Evolutionary conservation across 75 land plant species (phyloP), one percentile per base, ranked within the genome.

Genomic region (Cupressus sempervirens): DNA sequence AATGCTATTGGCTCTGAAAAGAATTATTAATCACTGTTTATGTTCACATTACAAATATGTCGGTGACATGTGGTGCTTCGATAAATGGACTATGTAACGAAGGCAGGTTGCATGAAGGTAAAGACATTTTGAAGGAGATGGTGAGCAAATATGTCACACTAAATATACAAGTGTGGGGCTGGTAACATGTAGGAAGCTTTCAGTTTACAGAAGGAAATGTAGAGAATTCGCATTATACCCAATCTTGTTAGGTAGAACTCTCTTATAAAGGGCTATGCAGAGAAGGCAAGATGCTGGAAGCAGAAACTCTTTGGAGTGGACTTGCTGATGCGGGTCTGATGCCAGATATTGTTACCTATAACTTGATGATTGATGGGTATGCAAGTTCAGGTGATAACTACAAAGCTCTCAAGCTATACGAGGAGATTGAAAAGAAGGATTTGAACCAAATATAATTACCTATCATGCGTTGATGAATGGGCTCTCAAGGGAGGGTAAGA

Each of bases 301-400:
- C 93, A 34, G 87, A 89, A 45, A 84, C 84, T 1, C 76, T 93
- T 26, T 84, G 94, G 73, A 88, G 83, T 80, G 86, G 83, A 54
- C 84, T 93, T 88, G 82, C 45, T 34, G 84, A 76, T 5, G 85
- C 86, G 53, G 94, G 93, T 68, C 74, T 85, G 23, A 85, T 14
- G 13, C 93, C 93, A 53, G 93, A 91, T 90, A 89, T 89, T 14
- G 88, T 93, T 32, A 93, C 95, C 13, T 94, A 89, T 84, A 94
- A 92, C 83, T 83, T 90, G 38, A 85, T 92, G 40, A 89, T 94
- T 30, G 85, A 88, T 16, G 96, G 93, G 16, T 87, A 88, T 73
- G 86, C 84, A 36, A 82, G 45, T 80, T 32, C 53, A n/a, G 90
- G 90, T 43, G 82, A 88, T 41, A 53, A 83, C 29, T 29, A 84